A percentile compares a stretch with the other conserved stretches of the same genome.
phyloP scores from a whole-genome alignment of 1,284 basidiomycete genomes.

The Inonotus obliquus region DNA sequence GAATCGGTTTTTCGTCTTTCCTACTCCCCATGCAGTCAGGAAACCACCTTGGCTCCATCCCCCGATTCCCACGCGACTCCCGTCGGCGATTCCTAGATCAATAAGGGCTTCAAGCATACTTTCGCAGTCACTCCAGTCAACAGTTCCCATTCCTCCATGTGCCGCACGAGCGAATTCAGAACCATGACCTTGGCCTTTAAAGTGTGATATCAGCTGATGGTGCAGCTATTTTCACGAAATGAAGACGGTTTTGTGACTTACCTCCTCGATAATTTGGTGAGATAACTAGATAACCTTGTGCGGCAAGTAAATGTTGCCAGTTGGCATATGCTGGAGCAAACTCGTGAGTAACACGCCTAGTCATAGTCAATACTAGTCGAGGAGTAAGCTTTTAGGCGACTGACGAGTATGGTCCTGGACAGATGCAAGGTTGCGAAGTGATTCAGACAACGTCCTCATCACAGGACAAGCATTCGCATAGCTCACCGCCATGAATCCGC shows the following conservation, averaged over 20 bases:
- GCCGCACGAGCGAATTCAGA: slow-evolving; percentile 18
- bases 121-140: slow-evolving; percentile 22
- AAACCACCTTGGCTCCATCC: slow-evolving; percentile 24
- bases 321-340: slow-evolving; percentile 8
- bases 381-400: neutral
- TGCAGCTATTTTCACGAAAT: neutral
- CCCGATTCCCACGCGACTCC: slow-evolving; percentile 18
- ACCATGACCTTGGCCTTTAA: slow-evolving; percentile 19
- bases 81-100: slow-evolving; percentile 18
- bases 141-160: slow-evolving; percentile 19
- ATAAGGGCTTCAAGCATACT: slow-evolving; percentile 21
- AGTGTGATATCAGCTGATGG: neutral
- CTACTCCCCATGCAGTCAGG: slow-evolving; percentile 22
- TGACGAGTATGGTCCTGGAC: slow-evolving; percentile 10
- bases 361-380: neutral
- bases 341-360: slow-evolving; percentile 3
- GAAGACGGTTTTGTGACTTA: neutral
- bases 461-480: neutral
- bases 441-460: too few relatives aligned
- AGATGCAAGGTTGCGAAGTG: neutral
- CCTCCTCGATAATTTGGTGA: slow-evolving; percentile 22
- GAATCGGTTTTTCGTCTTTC: slow-evolving; percentile 20
- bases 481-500: slow-evolving; percentile 21
- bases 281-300: slow-evolving; percentile 20
- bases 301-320: slow-evolving; percentile 16